Conservation (phyloP, 768 basidiomycete genomes). For the Suillus occidentalis region DNA sequence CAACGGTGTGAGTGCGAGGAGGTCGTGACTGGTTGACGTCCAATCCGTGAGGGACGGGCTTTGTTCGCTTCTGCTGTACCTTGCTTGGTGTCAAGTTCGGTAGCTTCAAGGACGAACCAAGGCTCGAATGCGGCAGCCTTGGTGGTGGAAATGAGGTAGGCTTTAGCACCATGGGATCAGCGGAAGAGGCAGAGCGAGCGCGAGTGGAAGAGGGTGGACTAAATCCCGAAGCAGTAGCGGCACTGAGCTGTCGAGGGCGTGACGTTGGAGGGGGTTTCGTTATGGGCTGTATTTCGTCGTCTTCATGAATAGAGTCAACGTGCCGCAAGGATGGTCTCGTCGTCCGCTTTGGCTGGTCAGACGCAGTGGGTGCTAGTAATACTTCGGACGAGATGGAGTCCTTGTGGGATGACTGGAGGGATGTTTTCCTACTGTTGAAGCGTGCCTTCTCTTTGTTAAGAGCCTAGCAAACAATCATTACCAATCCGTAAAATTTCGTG, state of each 20-base stretch:
- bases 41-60: slow-evolving; percentile 28
- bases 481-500: slow-evolving; percentile 14
- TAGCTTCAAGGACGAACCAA: slow-evolving; percentile 31
- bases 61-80: slow-evolving; percentile 18
- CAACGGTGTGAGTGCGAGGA: slow-evolving; percentile 45
- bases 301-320: slow-evolving; percentile 65
- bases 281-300: slow-evolving; percentile 45
- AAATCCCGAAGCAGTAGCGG: slow-evolving; percentile 40
- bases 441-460: slow-evolving; percentile 73
- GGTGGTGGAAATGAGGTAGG: slow-evolving; percentile 17
- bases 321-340: slow-evolving; percentile 46
- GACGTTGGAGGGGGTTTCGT: slow-evolving; percentile 36
- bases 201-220: slow-evolving; percentile 27
- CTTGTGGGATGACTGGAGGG: slow-evolving; percentile 20
- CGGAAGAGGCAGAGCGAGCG: slow-evolving; percentile 33
- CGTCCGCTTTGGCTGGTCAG: slow-evolving; percentile 25
- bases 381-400: slow-evolving; percentile 21
- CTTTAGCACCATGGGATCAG: slow-evolving; percentile 23
- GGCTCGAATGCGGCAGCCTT: slow-evolving; percentile 29
- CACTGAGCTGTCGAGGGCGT: slow-evolving; percentile 48
- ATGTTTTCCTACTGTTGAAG: slow-evolving; percentile 27
- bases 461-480: slow-evolving; percentile 40
- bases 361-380: slow-evolving; percentile 14
- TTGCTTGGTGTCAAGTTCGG: slow-evolving; percentile 25
- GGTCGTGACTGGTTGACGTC: slow-evolving; percentile 27